Conservation (phyloP, 305 asterid species). For the Fraxinus baroniana region DNA sequence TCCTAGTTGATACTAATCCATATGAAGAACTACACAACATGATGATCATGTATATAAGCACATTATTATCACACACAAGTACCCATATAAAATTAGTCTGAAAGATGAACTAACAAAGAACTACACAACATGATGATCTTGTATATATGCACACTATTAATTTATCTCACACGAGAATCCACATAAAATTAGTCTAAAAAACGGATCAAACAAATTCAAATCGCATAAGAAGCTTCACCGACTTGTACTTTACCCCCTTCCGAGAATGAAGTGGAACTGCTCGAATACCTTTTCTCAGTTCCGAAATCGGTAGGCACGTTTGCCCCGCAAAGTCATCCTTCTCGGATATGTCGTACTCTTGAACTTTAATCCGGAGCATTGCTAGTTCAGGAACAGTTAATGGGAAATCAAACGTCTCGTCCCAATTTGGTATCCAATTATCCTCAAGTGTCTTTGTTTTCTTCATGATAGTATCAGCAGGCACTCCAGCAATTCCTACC, state of each 20-base stretch:
- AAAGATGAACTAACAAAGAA: not conserved
- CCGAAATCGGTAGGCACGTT: slow-evolving; percentile 69
- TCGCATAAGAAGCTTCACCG: slow-evolving; percentile 77
- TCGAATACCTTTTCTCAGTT: slow-evolving; percentile 75
- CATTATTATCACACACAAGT: not conserved
- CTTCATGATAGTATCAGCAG: slow-evolving; percentile 59
- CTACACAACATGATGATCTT: not conserved
- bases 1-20: not conserved
- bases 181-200: not conserved
- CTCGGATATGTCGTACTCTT: slow-evolving; percentile 76
- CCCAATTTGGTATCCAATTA: slow-evolving; percentile 83
- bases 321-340: slow-evolving; percentile 91
- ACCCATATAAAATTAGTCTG: not conserved
- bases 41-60: not conserved
- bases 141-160: not conserved
- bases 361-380: slow-evolving; percentile 75
- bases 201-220: slow-evolving; percentile 52
- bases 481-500: slow-evolving; percentile 90
- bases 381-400: slow-evolving; percentile 85
- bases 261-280: slow-evolving; percentile 63
- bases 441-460: slow-evolving; percentile 68
- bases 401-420: slow-evolving; percentile 71
- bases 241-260: slow-evolving; percentile 56
- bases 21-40: not conserved
- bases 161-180: not conserved